These are phyloP conservation scores for Allium fistulosum DNA, from an alignment of 106 monocot species.

Conservation along the genomic window DNA sequence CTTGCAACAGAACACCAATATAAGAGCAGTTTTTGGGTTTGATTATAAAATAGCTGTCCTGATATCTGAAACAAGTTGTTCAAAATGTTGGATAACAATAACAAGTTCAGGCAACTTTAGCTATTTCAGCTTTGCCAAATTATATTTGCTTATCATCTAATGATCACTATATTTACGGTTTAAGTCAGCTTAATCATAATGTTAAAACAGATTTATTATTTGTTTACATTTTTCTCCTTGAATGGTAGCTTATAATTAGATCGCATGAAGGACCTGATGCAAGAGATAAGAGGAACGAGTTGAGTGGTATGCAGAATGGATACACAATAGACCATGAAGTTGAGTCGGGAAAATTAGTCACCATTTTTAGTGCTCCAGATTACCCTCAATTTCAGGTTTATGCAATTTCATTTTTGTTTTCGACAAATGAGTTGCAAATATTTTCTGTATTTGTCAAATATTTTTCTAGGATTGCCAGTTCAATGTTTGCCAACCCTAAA, in stretches of 20 bases:
- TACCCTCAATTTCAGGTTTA: constrained; percentile 96
- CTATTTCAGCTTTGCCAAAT: not conserved
- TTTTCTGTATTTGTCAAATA: not conserved
- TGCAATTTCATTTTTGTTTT: not conserved
- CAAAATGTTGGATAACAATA: too few species aligned
- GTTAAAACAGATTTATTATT: too few species aligned
- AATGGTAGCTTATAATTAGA: constrained; percentile 83
- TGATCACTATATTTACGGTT: not conserved
- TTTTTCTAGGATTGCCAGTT: too few species aligned
- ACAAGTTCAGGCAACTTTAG: too few species aligned
- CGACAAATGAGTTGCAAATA: not conserved
- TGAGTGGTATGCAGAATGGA: constrained; percentile 71
- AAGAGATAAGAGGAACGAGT: constrained; percentile 69
- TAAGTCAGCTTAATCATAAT: too few species aligned
- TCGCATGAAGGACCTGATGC: constrained; percentile 99
- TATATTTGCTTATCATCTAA: constrained; percentile 1
- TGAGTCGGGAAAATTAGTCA: constrained; percentile 76
- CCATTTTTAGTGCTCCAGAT: constrained; percentile 95
- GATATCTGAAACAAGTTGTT: too few species aligned
- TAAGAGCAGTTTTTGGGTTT: too few species aligned
- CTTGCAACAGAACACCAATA: too few species aligned
- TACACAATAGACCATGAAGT: constrained; percentile 91
- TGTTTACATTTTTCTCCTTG: not conserved
- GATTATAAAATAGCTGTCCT: too few species aligned
- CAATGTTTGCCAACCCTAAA: too few species aligned